Evolutionary conservation across 257 asterid genomes (phyloP), one percentile per base, ranked within the genome.

Genomic region (Lithospermum erythrorhizon): DNA sequence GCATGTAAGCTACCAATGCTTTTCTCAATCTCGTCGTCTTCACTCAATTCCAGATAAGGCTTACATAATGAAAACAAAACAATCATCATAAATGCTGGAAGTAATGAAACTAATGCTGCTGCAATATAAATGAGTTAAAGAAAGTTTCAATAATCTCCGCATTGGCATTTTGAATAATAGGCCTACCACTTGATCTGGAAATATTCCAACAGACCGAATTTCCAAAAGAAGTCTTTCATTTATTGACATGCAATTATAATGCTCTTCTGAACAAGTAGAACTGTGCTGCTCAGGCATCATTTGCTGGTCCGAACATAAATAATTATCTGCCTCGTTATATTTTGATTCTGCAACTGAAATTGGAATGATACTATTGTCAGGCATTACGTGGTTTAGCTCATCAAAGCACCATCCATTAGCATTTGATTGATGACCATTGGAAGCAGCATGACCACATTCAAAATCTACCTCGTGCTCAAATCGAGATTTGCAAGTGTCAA

Each of bases 221-320:
- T 90, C 97, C 76, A 79, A 65, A 60, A 82, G 78, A 67, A 87
- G 85, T 75, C 83, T 79, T 77, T 85, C 97, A 78, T 79, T 75
- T 59, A 79, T 49, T 32, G 97, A 72, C 90, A 85, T 78, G 61
- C 73, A 79, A 63, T 65, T 75, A 62, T 81, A 85, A 77, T 85
- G 78, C 80, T 74, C 76, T 64, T 83, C 94, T 11, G 94, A 73
- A 63, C 83, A 82, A 55, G 69, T 64, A 35, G 74, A 29, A 64
- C 65, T 77, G 59, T 2, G 49, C 49, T 41, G 49, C 17, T 41
- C 49, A 41, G 85, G 78, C 65, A 76, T 61, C 27, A 68, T 54
- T 67, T 52, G 59, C 55, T 74, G 77, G 56, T 83, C 85, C 56
- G 76, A 61, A 59, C 58, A 72, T 76, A 65, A 70, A 74, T 81